Conservation (phyloP, 2,329 filamentous ascomycete species). For the Incumbomyces delicatus region DNA sequence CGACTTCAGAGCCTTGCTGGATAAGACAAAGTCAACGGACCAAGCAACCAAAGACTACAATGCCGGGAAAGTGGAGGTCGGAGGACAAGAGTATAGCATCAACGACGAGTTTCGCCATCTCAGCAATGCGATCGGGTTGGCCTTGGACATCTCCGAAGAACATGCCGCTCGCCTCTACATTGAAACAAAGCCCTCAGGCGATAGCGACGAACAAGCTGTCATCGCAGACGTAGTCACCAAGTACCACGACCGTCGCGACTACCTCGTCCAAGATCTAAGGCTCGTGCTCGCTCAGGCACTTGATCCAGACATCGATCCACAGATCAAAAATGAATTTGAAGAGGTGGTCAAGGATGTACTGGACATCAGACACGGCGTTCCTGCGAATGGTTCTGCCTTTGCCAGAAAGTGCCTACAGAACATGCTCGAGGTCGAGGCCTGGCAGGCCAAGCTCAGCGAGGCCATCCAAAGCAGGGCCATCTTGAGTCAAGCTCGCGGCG, state of each 20-base stretch:
- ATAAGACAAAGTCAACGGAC: slow-evolving; percentile 65
- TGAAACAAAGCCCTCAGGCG: slow-evolving; percentile 49
- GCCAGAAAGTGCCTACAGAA: slow-evolving; percentile 64
- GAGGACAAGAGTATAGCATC: slow-evolving; percentile 64
- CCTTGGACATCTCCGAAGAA: slow-evolving; percentile 80
- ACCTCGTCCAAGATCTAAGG: slow-evolving; percentile 72
- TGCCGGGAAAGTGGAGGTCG: slow-evolving; percentile 64
- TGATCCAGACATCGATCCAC: slow-evolving; percentile 48
- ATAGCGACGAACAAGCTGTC: slow-evolving; percentile 60
- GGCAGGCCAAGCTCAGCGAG: slow-evolving; percentile 67
- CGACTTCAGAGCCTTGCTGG: slow-evolving; percentile 61
- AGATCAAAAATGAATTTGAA: slow-evolving; percentile 36
- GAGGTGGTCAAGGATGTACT: slow-evolving; percentile 51
- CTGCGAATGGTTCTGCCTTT: slow-evolving; percentile 50
- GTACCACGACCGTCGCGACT: slow-evolving; percentile 78
- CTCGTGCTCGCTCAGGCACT: slow-evolving; percentile 63
- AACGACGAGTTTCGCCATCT: slow-evolving; percentile 83
- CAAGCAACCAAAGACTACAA: slow-evolving; percentile 25
- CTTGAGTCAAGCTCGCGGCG: slow-evolving; percentile 54
- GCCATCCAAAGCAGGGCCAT: slow-evolving; percentile 65
- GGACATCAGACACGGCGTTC: slow-evolving; percentile 41
- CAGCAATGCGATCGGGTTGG: slow-evolving; percentile 71
- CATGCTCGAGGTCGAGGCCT: slow-evolving; percentile 67
- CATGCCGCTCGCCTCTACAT: slow-evolving; percentile 70
- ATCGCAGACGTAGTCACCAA: slow-evolving; percentile 72